These are phyloP conservation scores for Datisca glomerata DNA, from an alignment of 306 rosid genomes.

Conservation along the genomic window DNA sequence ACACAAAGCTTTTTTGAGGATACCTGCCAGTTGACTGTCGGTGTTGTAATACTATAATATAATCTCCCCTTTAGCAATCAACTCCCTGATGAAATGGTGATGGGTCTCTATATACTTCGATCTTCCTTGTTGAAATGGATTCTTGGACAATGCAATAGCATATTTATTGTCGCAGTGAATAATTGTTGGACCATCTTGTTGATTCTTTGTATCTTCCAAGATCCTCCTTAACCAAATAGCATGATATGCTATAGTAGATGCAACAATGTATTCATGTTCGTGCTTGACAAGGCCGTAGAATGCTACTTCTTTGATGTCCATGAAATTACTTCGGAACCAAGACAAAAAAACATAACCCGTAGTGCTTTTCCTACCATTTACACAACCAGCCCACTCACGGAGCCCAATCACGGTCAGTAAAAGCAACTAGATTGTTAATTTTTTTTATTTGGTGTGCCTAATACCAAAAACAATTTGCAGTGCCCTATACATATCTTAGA, in stretches of 20 bases:
- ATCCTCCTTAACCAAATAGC: too few relatives aligned
- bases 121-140: background rate
- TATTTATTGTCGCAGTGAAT: background rate
- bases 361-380: background rate
- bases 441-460: too few relatives aligned
- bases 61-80: background rate
- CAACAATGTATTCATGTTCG: background rate
- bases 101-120: background rate
- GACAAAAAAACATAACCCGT: background rate
- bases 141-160: background rate
- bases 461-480: background rate
- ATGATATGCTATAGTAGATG: background rate
- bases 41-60: background rate
- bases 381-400: too few relatives aligned
- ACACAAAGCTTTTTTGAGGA: too few relatives aligned
- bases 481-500: too few relatives aligned
- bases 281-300: background rate
- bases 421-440: background rate
- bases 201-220: too few relatives aligned
- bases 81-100: background rate
- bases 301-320: too few relatives aligned
- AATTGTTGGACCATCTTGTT: too few relatives aligned
- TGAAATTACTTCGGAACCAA: too few relatives aligned
- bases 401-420: background rate
- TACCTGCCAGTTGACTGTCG: background rate